Conservation (phyloP, 306 rosid species). For the Vigna unguiculata region DNA sequence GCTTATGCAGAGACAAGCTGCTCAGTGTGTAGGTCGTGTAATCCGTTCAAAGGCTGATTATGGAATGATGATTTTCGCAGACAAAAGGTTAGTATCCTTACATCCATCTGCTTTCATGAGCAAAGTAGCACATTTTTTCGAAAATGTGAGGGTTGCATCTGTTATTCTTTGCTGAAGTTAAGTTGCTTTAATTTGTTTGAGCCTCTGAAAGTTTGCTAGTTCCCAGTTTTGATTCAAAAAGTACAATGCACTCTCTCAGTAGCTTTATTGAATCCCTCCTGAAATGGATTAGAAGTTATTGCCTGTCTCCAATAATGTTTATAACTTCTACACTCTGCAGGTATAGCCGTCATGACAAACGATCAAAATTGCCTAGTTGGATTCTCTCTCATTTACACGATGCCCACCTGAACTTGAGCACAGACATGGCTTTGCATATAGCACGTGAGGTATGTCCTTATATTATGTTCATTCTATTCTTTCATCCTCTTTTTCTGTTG, state of each 20-base stretch:
- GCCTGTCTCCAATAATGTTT: background rate
- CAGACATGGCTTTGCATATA: slow-evolving; percentile 98
- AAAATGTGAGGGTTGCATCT: slow-evolving; percentile 6
- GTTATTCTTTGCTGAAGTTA: background rate
- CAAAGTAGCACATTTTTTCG: background rate
- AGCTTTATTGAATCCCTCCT: background rate
- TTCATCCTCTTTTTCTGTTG: background rate
- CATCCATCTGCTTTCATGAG: slow-evolving; percentile 14
- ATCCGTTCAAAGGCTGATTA: slow-evolving; percentile 97
- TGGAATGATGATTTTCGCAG: slow-evolving; percentile 99
- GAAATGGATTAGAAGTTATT: slow-evolving; percentile 18
- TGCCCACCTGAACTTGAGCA: slow-evolving; percentile 94
- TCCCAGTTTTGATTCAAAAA: slow-evolving; percentile 20
- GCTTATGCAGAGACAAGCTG: slow-evolving; percentile 90
- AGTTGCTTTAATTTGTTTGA: slow-evolving; percentile 5
- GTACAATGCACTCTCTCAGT: background rate
- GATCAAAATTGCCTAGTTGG: slow-evolving; percentile 96
- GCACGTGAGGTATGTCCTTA: slow-evolving; percentile 77
- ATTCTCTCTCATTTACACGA: slow-evolving; percentile 90
- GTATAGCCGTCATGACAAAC: slow-evolving; percentile 97
- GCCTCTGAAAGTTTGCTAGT: slow-evolving; percentile 2
- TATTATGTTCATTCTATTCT: background rate
- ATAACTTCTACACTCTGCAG: slow-evolving; percentile 56
- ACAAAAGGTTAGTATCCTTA: slow-evolving; percentile 68
- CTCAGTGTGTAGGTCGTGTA: slow-evolving; percentile 97